Base-by-base conservation (phyloP, 371 early-diverging fungal genomes). In the Furculomyces boomerangus region DNA sequence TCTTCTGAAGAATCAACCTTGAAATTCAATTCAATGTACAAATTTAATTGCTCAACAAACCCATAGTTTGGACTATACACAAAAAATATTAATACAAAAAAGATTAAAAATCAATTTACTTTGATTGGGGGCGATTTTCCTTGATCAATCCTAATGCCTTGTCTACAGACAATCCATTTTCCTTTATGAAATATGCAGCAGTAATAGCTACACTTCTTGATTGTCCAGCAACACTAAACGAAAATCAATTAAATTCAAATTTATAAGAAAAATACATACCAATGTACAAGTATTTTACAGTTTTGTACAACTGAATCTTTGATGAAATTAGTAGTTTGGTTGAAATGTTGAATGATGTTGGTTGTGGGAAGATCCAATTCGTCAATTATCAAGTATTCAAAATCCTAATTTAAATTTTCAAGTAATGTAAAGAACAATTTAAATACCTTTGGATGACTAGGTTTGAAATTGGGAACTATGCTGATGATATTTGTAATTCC, bases 261-360 rank as follows among this genome's bases (percentile, higher is more conserved):
- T 30, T 25, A 35, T 5, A 60, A 52, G 27, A 60, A 44, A n/a
- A 50, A 51, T 14, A 64, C 71, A 63, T 77, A 73, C 67, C 88
- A 87, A 56, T 87, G 83, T 0, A 85, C 76, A 28, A 85, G 68
- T 22, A 83, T 74, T 13, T 66, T 67, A 3, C 77, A 78, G 8
- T 70, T 70, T 8, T 48, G 60, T 0, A 60, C 65, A 25, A 79
- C 53, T 1, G 75, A 74, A 7, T 61, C 61, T 8, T 71, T 53
- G 24, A 83, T 83, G 60, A 81, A 88, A 16, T 53, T 64, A 53
- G 70, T 69, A 25, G 77, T 75, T 40, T 72, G 77, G 30, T 76
- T 70, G 57, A 88, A 83, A 56, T 83, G 68, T 58, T 82, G 76
- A 55, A 86, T 72, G 7, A 85, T 62, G 62, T 85, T 83, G 55